Base-by-base conservation (phyloP, 169 alveolate species). In the Cryptosporidium tyzzeri region DNA sequence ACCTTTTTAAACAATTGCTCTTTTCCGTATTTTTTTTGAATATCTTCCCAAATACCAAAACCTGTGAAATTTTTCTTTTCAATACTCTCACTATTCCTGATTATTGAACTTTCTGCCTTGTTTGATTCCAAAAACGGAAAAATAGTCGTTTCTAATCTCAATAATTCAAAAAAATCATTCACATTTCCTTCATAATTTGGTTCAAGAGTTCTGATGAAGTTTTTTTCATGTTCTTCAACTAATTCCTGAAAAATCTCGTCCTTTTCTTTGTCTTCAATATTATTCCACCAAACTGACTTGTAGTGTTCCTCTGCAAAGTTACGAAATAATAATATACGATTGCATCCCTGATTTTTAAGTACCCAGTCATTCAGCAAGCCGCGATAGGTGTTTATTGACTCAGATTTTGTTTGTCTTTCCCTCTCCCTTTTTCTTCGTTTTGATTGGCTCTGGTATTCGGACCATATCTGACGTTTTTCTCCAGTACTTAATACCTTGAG, bases 391-490 rank as follows among this genome's bases (percentile, higher is more conserved):
- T 37, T 44, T 8, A 45, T 59, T 9, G 89, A 59, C 21, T 80
- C 89, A 16, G 74, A 61, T 44, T 41, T 80, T 16, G 45, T 26
- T 41, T 80, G 89, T 26, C 89, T 80, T 62, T 80, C 89, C 26
- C 37, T 62, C 26, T 48, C 89, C 23, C 89, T 80, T 65, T 80
- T 69, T 41, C 75, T 59, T 59, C 70, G 62, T 48, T 33, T 65
- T 10, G 89, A 59, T 80, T 80, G 89, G 67, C 89, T 80, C 62
- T 80, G 89, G 21, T 61, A 80, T 48, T 80, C 89, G 6, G 89
- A 80, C 89, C 89, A 80, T 14, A 80, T 62, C 50, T 80, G 89
- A 1, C 89, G 71, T 67, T 80, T 80, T 50, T 80, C 89, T 31
- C 89, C 89, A 21, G 74, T 80, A 39, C 89, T 80, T 48, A 80